phyloP scores from a whole-genome alignment of 2,329 filamentous ascomycete genomes.

The Stachybotrys elegans region DNA sequence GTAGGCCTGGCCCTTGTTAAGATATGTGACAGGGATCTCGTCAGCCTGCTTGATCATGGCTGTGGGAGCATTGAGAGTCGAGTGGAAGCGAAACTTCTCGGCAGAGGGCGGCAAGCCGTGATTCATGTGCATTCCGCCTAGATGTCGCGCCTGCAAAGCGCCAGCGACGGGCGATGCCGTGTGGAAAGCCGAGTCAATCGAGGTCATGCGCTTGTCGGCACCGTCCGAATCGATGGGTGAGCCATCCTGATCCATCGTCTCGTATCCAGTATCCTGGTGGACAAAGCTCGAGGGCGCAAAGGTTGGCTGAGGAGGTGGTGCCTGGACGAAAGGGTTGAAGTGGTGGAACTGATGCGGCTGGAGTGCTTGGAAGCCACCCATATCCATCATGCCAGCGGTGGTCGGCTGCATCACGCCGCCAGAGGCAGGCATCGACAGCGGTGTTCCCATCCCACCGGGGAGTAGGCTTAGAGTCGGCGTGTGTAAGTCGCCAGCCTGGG shows the following conservation, averaged over 20 bases:
- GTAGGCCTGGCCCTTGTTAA: conserved; percentile 97
- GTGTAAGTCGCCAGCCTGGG: conserved; percentile 80
- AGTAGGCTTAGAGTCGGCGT: conserved; percentile 71
- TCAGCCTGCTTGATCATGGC: conserved; percentile 89
- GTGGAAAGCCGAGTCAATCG: conserved; percentile 57
- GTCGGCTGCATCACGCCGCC: conserved; percentile 59
- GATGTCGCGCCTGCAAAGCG: conserved; percentile 49
- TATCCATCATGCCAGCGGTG: conserved; percentile 54
- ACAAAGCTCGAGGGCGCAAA: conserved; percentile 78
- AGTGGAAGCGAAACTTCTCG: conserved; percentile 82
- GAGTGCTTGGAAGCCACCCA: conserved; percentile 61
- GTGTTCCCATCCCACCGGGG: conserved; percentile 74
- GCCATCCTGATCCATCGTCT: conserved; percentile 71
- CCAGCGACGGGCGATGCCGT: conserved; percentile 55
- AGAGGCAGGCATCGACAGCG: conserved; percentile 71
- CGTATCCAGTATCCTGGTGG: conserved; percentile 75
- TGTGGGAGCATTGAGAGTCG: conserved; percentile 86
- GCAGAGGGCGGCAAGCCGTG: conserved; percentile 46
- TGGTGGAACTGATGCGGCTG: conserved; percentile 58
- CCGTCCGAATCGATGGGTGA: conserved; percentile 58
- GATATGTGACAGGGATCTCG: conserved; percentile 94
- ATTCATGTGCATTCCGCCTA: conserved; percentile 38
- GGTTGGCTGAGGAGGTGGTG: conserved; percentile 48
- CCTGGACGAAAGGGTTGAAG: conserved; percentile 67
- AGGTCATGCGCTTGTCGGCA: conserved; percentile 44